Percentiles rank a stretch among this genome's conserved stretches.
Conservation (phyloP, 2,329 filamentous ascomycete species). For the Onygenales sp. region DNA sequence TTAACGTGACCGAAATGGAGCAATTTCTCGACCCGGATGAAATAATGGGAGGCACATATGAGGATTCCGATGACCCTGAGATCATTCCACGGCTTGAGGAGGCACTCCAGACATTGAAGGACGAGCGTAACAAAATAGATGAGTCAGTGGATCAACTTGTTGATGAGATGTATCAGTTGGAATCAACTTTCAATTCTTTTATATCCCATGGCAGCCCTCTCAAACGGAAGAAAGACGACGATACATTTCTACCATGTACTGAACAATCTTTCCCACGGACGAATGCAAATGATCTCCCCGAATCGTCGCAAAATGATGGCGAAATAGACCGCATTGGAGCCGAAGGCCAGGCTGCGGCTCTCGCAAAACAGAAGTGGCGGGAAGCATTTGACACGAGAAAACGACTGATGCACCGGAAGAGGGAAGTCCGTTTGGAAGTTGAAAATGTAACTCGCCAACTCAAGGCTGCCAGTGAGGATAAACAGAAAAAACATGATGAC, state of each 20-base stretch:
- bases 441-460: slow-evolving; percentile 22
- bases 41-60: slow-evolving; percentile 17
- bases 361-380: not conserved
- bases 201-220: not conserved
- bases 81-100: slow-evolving; percentile 47
- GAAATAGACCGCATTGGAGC: not conserved
- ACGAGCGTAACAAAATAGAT: slow-evolving; percentile 36
- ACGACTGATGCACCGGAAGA: slow-evolving; percentile 1
- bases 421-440: slow-evolving; percentile 16
- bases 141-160: slow-evolving; percentile 17
- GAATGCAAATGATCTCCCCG: not conserved
- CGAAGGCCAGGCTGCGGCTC: not conserved
- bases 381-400: not conserved
- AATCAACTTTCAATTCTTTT: slow-evolving; percentile 6
- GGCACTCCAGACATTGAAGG: slow-evolving; percentile 52
- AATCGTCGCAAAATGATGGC: not conserved
- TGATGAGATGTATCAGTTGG: slow-evolving; percentile 36
- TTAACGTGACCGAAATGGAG: slow-evolving; percentile 40
- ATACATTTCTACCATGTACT: not conserved
- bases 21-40: slow-evolving; percentile 30
- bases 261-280: not conserved
- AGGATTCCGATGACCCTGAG: slow-evolving; percentile 10
- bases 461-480: slow-evolving; percentile 15
- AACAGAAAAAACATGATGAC: slow-evolving; percentile 21
- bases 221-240: no score